Base-by-base conservation (phyloP, 1,139 yeast species). In the Meyerozyma sp. region DNA sequence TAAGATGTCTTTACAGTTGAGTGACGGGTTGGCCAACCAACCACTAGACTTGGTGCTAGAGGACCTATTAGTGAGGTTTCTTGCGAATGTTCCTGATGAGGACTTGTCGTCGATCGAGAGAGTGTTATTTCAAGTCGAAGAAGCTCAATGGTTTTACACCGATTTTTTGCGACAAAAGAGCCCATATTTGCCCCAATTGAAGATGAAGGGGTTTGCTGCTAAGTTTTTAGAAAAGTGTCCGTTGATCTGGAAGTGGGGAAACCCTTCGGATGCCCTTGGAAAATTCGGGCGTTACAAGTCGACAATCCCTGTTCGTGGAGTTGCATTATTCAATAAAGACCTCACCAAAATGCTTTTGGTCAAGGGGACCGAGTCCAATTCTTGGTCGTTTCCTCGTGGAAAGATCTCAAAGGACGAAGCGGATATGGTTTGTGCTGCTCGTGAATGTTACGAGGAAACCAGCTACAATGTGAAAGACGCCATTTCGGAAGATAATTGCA, bases 361-460 rank as follows among this genome's bases (percentile, higher is more conserved):
- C 3, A 83, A 88, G 58, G 98, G 97, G 2, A 83, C 84, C 47
- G 95, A 88, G 52, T 79, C 91, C n/a, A 70, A 71, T 35, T 65
- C 84, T 10, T 94, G 98, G 98, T 88, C 96, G 5, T 94, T 94
- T 57, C 99, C 99, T 5, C 74, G 96, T 61, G 99, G 99, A 8
- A 94, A 94, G 64, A 94, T 94, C 46, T 87, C 95, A 35, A 91
- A 93, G 60, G 95, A 83, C 57, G 99, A 94, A 65, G 72, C 82
- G 8, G 98, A 94, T 62, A 75, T 81, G n/a, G 82, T 78, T 44
- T 94, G 98, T 69, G 97, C 98, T 5, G 67, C 88, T n/a, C 77
- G 99, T 58, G 99, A 94, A 62, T 93, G 88, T 20, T 78, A 77
- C 50, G 99, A 94, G 66, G 99, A 94, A 62, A 93, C 91, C n/a